Percentiles rank a stretch among this genome's conserved stretches.
phyloP scores from a whole-genome alignment of 495 filamentous ascomycete genomes.

The Penicillium paxilli region DNA sequence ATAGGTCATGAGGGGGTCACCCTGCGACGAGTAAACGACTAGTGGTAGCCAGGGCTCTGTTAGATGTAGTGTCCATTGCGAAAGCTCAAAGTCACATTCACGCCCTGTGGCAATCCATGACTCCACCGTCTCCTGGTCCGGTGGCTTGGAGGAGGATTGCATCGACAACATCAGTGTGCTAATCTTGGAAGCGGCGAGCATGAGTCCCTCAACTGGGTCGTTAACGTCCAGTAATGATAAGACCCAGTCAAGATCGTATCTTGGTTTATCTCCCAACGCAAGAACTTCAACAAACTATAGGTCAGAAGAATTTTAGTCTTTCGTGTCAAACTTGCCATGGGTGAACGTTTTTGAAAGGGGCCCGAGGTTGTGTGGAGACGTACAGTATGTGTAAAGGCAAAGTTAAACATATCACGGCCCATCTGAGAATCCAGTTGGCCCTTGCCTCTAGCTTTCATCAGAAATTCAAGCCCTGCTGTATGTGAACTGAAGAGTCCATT shows the following conservation, averaged over 20 bases:
- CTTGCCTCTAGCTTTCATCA: conserved; percentile 39
- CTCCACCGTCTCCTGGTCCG: conserved; percentile 19
- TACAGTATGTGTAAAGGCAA: conserved; percentile 45
- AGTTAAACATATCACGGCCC: conserved; percentile 43
- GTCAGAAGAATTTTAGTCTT: background rate
- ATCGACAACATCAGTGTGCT: conserved; percentile 30
- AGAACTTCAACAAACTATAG: conserved; percentile 41
- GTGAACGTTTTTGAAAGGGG: background rate
- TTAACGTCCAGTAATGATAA: conserved; percentile 26
- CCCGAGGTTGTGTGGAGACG: conserved; percentile 1
- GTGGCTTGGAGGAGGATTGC: conserved; percentile 12
- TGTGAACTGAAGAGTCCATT: conserved; percentile 44
- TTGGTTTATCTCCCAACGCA: conserved; percentile 35
- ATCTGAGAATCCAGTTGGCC: conserved; percentile 30
- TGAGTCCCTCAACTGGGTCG: conserved; percentile 39
- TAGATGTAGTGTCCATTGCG: conserved; percentile 34
- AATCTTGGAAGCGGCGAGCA: conserved; percentile 34
- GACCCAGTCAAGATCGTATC: conserved; percentile 33
- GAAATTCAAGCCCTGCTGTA: conserved; percentile 41
- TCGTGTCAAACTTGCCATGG: conserved; percentile 2
- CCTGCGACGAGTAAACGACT: conserved; percentile 32
- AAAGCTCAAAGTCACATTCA: conserved; percentile 33
- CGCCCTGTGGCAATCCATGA: conserved; percentile 26
- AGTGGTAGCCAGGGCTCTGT: conserved; percentile 42
- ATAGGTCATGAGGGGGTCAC: conserved; percentile 39